Evolutionary conservation across 306 rosid genomes (phyloP).

Genomic region (Astragalus glycyphyllos): DNA sequence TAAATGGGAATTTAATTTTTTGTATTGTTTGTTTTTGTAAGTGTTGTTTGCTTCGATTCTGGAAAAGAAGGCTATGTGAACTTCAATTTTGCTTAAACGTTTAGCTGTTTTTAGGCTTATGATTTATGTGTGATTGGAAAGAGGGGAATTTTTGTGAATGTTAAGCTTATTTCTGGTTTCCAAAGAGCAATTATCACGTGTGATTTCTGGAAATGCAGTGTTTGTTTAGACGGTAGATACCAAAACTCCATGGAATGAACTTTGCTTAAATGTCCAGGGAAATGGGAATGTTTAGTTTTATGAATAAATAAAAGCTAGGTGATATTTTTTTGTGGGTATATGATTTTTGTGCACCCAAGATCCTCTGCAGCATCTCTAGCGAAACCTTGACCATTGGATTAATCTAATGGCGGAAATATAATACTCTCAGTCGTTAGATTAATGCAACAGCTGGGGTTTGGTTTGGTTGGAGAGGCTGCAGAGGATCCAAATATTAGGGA

Average conservation of each 20-base stretch:
- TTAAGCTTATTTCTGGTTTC: not conserved
- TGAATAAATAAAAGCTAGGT: conserved; percentile 9
- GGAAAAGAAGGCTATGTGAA: not conserved
- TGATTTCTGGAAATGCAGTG: not conserved
- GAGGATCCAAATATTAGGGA: not conserved
- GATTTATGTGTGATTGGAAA: not conserved
- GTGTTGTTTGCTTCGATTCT: conserved; percentile 4
- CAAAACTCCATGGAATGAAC: not conserved
- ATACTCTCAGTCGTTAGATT: not conserved
- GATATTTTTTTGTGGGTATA: conserved; percentile 15
- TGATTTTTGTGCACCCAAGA: conserved; percentile 16
- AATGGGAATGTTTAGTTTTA: conserved; percentile 13
- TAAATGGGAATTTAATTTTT: not conserved
- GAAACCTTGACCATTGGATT: not conserved
- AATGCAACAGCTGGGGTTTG: not conserved
- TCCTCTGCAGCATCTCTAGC: not conserved
- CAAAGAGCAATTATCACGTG: conserved; percentile 4
- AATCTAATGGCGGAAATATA: not conserved
- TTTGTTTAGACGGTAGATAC: conserved; percentile 28
- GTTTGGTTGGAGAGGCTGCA: not conserved
- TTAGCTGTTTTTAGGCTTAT: conserved; percentile 20
- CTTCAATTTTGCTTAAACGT: conserved; percentile 19
- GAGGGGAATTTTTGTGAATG: not conserved
- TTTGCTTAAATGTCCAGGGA: conserved; percentile 19
- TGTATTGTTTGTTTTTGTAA: not conserved